Evolutionary conservation across 2,329 filamentous ascomycete species (phyloP).

Genomic region (Colletotrichum higginsianum): DNA sequence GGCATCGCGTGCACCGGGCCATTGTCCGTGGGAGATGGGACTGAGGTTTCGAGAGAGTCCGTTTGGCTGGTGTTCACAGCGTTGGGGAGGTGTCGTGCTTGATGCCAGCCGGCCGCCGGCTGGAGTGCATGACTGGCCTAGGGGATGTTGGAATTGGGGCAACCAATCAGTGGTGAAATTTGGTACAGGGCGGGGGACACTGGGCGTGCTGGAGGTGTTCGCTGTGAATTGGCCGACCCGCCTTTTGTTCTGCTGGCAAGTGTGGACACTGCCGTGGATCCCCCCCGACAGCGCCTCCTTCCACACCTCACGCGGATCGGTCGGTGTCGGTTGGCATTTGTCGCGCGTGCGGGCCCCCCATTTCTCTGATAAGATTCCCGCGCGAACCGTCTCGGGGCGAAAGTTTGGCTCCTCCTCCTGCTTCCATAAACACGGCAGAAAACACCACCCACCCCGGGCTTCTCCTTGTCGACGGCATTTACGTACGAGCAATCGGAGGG

Average conservation of each 20-base stretch:
- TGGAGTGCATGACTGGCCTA: not conserved
- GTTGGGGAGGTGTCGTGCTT: not conserved
- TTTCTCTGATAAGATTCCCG: slow-evolving; percentile 40
- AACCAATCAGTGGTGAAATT: slow-evolving; percentile 14
- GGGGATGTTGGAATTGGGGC: not conserved
- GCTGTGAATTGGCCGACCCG: slow-evolving; percentile 10
- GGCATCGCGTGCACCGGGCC: slow-evolving; percentile 36
- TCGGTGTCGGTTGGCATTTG: slow-evolving; percentile 23
- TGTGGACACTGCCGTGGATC: slow-evolving; percentile 1
- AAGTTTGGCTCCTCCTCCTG: slow-evolving; percentile 5
- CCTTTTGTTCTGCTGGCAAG: slow-evolving; percentile 35
- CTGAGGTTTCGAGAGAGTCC: slow-evolving; percentile 28
- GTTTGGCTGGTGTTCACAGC: slow-evolving; percentile 1
- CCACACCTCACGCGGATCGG: slow-evolving; percentile 27
- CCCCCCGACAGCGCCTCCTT: slow-evolving; percentile 13
- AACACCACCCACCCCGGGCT: not conserved
- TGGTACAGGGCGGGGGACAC: not conserved
- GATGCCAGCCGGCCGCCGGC: slow-evolving; percentile 11
- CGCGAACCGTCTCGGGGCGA: slow-evolving; percentile 7
- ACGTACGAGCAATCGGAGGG: slow-evolving; percentile 4
- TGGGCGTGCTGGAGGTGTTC: not conserved
- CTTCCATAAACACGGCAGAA: not conserved
- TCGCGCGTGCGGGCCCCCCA: slow-evolving; percentile 21
- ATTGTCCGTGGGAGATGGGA: slow-evolving; percentile 34
- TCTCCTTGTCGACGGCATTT: slow-evolving; percentile 20